Base-by-base conservation (phyloP, 2,329 filamentous ascomycete genomes). In the Alternaria metachromatica region DNA sequence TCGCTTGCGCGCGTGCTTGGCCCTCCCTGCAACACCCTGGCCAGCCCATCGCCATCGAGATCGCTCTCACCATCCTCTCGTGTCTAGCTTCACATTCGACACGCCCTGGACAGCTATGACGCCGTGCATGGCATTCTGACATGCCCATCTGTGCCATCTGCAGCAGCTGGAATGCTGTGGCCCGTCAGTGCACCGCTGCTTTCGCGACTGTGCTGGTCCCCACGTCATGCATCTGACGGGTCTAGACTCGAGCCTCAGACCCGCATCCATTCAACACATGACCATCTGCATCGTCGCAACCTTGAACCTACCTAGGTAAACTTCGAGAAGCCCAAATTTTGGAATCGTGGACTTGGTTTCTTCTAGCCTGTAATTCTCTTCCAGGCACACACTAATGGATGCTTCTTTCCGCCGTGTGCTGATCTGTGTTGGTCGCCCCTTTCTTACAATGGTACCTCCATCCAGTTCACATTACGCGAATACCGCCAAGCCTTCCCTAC, bases 211-310 rank as follows among this genome's bases (percentile, higher is more conserved):
- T 4, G 49, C 20, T n/a, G 30, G 20, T 23, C 21, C 18, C 23
- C 44, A 44, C 44, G 60, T 59, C 60, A 46, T 59, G 26, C 23
- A 21, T 20, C n/a, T 25, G 45, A 21, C 25, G 51, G 37, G 45
- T 61, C 59, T 61, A 61, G 59, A 61, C 51, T 53, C 58, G 13
- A 26, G 37, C 23, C 43, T 41, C 44, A 49, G 28, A 37, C 44
- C 41, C 37, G 37, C 37, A 41, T 0, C n/a, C 37, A 41, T 18
- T 41, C 37, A 41, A 41, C 37, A 41, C 37, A 41, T 41, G 37
- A 25, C 33, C 33, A 4, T 37, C 33, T 37, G 33, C 33, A 37
- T 37, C 33, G 33, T 37, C 33, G 33, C 33, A 37, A n/a, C 15
- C 33, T 37, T n/a, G 33, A 37, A 41, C 37, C 37, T 10, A 26